Conservation (phyloP, 176 grass and related monocot species). For the Triticum monococcum region DNA sequence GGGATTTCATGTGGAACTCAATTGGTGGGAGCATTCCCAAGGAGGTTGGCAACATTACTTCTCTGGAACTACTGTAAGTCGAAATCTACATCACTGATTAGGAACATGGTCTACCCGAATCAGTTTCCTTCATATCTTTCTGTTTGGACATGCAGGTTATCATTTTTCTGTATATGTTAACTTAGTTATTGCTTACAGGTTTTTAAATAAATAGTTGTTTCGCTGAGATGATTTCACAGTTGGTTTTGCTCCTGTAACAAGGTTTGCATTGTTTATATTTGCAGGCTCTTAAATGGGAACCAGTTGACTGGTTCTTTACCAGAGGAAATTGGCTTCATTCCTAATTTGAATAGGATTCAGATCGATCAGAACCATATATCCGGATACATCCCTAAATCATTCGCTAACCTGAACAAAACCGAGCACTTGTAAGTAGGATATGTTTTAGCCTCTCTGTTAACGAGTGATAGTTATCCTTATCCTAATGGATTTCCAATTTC, state of each 20-base stretch:
- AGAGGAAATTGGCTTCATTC: slow-evolving; percentile 69
- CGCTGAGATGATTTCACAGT: slow-evolving; percentile 5
- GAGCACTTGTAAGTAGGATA: slow-evolving; percentile 89
- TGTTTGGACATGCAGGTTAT: neutral
- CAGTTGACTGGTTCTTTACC: slow-evolving; percentile 73
- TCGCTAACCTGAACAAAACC: slow-evolving; percentile 70
- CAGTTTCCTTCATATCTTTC: neutral
- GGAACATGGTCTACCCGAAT: neutral
- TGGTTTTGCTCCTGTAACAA: slow-evolving; percentile 4
- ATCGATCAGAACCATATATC: slow-evolving; percentile 93
- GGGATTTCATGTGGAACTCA: slow-evolving; percentile 84
- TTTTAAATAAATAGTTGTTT: neutral
- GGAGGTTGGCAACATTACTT: slow-evolving; percentile 71
- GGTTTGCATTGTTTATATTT: slow-evolving; percentile 16
- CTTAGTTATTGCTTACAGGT: neutral
- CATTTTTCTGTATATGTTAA: neutral
- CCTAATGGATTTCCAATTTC: slow-evolving; percentile 28
- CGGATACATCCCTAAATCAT: slow-evolving; percentile 80
- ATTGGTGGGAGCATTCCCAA: slow-evolving; percentile 62
- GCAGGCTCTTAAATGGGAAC: slow-evolving; percentile 90
- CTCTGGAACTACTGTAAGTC: slow-evolving; percentile 67
- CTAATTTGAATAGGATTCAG: slow-evolving; percentile 84
- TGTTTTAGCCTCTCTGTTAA: slow-evolving; percentile 21
- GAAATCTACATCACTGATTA: neutral
- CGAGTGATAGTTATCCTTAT: slow-evolving; percentile 20